Conservation (phyloP, 225 moss, liverwort and hornwort species). For the Pseudisothecium myosuroides region DNA sequence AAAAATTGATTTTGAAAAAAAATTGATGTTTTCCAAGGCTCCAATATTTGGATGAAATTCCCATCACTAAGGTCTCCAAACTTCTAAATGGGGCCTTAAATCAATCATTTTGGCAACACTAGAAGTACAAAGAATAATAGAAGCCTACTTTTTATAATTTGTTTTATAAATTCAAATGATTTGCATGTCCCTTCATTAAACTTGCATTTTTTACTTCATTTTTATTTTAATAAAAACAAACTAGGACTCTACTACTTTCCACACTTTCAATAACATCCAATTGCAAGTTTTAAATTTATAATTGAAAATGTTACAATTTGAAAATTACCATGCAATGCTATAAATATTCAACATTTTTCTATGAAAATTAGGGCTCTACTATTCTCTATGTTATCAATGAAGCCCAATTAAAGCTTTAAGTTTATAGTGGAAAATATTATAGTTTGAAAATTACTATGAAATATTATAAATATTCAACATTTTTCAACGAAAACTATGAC, state of each 20-base stretch:
- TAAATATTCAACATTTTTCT: not conserved
- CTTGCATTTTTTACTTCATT: not conserved
- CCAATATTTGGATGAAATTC: not conserved
- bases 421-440: too few relatives aligned
- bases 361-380: not conserved
- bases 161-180: not conserved
- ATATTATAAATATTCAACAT: not conserved
- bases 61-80: not conserved
- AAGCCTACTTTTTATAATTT: not conserved
- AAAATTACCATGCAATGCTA: not conserved
- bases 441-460: not conserved
- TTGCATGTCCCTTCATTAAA: accelerated
- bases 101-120: not conserved
- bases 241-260: accelerated
- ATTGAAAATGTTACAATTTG: not conserved
- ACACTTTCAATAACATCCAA: not conserved
- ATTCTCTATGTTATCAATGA: not conserved
- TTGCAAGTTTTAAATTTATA: too few relatives aligned
- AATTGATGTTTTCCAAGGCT: accelerated
- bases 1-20: not conserved
- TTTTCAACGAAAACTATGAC: not conserved
- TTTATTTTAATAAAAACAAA: not conserved
- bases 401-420: not conserved
- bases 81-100: accelerated
- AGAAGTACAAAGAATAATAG: accelerated